Evolutionary conservation across 2,329 filamentous ascomycete species (phyloP), one percentile per base, ranked within the genome.

Genomic region (Fusarium aywerte): DNA sequence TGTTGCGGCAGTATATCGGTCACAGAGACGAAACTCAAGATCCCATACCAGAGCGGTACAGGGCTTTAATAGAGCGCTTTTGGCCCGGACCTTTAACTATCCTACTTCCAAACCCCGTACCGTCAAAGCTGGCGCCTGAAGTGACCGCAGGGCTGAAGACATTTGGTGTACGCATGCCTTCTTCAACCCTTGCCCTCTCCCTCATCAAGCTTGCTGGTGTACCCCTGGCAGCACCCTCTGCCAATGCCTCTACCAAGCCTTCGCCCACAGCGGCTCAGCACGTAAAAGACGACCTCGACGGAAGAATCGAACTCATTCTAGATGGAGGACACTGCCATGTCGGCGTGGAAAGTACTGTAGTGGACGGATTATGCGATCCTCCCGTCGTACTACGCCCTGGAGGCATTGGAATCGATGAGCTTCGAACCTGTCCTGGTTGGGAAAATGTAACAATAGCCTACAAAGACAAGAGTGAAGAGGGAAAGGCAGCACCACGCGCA

Each of bases 61-160:
- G 84, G 58, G 83, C 92, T 1, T 80, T 99, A 21, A 92, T 98
- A 57, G 81, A 88, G 56, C 84, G 83, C 40, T 99, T 97, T 83
- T 99, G 96, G 96, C 96, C 96, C 0, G 96, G 96, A 0, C 94
- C 96, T 1, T 80, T 99, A 52, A 99, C 96, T 0, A 93, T 99
- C 65, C 85, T 99, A 42, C 84, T 99, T 8, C 92, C 91, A 1
- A 90, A 92, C 49, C 91, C 92, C 1, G 72, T 80, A n/a, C 80
- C 80, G 2, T 92, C 91, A 2, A 84, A 84, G 15, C 84, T 99
- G 8, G 94, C 95, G 0, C 88, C 92, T n/a, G 93, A 97, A 78
- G 95, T 98, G 12, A 98, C 96, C 4, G 93, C 95, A 3, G 91
- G 90, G 0, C 85, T 97, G 29, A 76, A 83, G 10, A 97, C 92